phyloP scores from a whole-genome alignment of 1,284 basidiomycete genomes.

The Malassezia caprae region DNA sequence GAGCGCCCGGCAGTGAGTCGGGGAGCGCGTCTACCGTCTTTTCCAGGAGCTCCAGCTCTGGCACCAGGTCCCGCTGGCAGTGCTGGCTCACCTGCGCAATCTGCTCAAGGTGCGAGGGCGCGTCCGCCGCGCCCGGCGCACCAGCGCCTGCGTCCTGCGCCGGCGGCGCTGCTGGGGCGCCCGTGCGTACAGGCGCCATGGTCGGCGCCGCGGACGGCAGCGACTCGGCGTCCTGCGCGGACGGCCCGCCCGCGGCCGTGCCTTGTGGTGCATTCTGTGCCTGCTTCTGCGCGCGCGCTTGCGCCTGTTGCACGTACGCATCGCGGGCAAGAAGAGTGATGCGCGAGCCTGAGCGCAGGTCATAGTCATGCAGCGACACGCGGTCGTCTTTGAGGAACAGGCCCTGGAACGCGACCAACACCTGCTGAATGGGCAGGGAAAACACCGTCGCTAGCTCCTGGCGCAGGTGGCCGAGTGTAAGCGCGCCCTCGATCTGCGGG shows the following conservation, averaged over 20 bases:
- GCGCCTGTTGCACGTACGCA: conserved; percentile 14
- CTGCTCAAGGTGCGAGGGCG: conserved; percentile 24
- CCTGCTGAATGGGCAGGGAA: conserved; percentile 27
- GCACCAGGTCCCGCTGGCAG: conserved; percentile 26
- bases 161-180: neutral
- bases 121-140: conserved; percentile 1
- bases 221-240: neutral
- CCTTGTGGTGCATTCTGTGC: neutral
- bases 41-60: conserved; percentile 34
- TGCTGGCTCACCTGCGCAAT: conserved; percentile 28
- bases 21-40: conserved; percentile 13
- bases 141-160: neutral
- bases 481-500: conserved; percentile 18
- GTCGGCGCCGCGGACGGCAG: neutral
- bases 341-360: conserved; percentile 30
- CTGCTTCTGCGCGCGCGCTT: neutral
- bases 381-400: conserved; percentile 40
- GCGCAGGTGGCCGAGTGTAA: conserved; percentile 34
- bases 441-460: conserved; percentile 34
- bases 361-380: conserved; percentile 29
- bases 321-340: conserved; percentile 29
- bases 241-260: neutral
- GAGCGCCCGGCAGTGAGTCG: neutral
- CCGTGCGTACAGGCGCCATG: neutral
- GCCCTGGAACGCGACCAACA: conserved; percentile 35